Evolutionary conservation across 106 monocot species (phyloP).

Genomic region (Allium sativum): DNA sequence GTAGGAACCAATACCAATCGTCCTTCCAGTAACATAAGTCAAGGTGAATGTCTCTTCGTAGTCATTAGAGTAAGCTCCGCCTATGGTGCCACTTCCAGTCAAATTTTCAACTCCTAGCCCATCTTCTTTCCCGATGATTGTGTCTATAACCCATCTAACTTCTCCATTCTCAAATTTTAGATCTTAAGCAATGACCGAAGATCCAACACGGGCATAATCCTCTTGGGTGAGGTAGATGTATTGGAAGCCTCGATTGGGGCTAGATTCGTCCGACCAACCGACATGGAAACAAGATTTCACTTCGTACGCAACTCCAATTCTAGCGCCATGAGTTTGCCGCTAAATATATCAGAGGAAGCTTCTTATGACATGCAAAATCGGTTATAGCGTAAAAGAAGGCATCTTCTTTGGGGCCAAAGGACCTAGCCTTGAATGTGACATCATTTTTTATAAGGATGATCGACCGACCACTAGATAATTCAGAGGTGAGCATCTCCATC

Average conservation of each 20-base stretch:
- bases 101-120: conserved; percentile 90
- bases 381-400: conserved; percentile 80
- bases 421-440: conserved; percentile 79
- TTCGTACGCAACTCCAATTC: conserved; percentile 77
- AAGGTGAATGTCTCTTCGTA: conserved; percentile 92
- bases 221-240: conserved; percentile 74
- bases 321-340: conserved; percentile 90
- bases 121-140: conserved; percentile 79
- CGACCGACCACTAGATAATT: conserved; percentile 70
- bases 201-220: conserved; percentile 48
- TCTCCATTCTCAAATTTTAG: conserved; percentile 75
- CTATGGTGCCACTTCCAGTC: conserved; percentile 84
- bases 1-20: conserved; percentile 93
- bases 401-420: conserved; percentile 92
- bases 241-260: conserved; percentile 79
- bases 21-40: conserved; percentile 76
- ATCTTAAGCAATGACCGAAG: conserved; percentile 83
- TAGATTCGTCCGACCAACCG: conserved; percentile 74
- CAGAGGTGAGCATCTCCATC: conserved; percentile 76
- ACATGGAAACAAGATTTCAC: conserved; percentile 71
- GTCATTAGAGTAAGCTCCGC: conserved; percentile 71
- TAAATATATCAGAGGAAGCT: conserved; percentile 79
- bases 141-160: conserved; percentile 71
- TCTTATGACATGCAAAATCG: conserved; percentile 62
- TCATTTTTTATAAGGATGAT: conserved; percentile 89